Conservation (phyloP, 129 eudicot species). For the Flaveria brownii region DNA sequence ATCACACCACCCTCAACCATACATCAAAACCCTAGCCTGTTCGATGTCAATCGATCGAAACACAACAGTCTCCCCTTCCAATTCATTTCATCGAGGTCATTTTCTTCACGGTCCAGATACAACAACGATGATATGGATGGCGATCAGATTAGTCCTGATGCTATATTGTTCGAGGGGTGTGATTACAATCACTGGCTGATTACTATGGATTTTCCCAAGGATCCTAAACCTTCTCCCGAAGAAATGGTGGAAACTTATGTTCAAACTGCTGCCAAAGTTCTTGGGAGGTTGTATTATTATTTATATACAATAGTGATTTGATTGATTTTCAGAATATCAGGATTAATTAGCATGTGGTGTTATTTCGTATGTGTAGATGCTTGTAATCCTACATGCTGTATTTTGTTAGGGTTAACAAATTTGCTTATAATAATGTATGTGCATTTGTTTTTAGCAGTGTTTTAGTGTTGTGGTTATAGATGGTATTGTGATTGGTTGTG, state of each 20-base stretch:
- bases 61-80: constrained; percentile 10
- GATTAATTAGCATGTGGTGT: not conserved
- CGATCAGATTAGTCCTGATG: constrained; percentile 62
- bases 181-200: constrained; percentile 96
- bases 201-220: constrained; percentile 75
- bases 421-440: not conserved
- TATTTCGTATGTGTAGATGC: not conserved
- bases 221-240: constrained; percentile 48
- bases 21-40: constrained; percentile 38
- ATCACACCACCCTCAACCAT: constrained; percentile 1
- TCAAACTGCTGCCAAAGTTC: constrained; percentile 68
- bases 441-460: not conserved
- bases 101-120: constrained; percentile 32
- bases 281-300: constrained; percentile 64
- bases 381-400: not conserved
- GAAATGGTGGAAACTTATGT: constrained; percentile 79
- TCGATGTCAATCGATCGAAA: constrained; percentile 12
- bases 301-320: not conserved
- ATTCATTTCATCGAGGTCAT: constrained; percentile 12
- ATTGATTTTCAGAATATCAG: not conserved
- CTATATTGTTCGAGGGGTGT: constrained; percentile 86
- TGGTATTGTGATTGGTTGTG: not conserved
- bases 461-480: not conserved
- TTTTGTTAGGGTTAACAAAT: not conserved
- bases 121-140: constrained; percentile 34